Evolutionary conservation across 352 stramenopile species (phyloP).

Genomic region (Phytophthora quininea): DNA sequence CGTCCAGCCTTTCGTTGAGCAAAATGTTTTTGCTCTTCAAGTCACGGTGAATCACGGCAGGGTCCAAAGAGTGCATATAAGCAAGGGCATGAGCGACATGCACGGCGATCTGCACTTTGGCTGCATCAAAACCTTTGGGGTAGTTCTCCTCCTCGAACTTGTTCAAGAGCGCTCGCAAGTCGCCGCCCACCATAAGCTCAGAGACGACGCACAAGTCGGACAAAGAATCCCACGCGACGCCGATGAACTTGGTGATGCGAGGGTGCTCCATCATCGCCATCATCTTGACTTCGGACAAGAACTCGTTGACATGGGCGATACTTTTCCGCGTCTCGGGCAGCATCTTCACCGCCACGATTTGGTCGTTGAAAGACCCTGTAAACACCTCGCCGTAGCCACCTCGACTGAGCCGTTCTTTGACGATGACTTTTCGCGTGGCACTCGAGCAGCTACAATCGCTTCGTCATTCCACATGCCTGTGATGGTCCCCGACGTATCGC

Average conservation of each 20-base stretch:
- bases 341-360: conserved; percentile 42
- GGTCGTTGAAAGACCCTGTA: conserved; percentile 29
- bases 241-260: conserved; percentile 21
- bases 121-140: conserved; percentile 14
- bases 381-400: conserved; percentile 45
- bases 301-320: conserved; percentile 43
- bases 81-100: conserved; percentile 22
- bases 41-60: conserved; percentile 16
- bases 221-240: conserved; percentile 25
- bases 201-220: conserved; percentile 20
- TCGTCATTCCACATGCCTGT: conserved; percentile 37
- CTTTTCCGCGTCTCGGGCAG: conserved; percentile 32
- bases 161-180: conserved; percentile 17
- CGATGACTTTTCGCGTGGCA: conserved; percentile 42
- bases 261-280: conserved; percentile 49
- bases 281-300: conserved; percentile 64
- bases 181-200: conserved; percentile 24
- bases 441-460: conserved; percentile 35
- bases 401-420: conserved; percentile 30
- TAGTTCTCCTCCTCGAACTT: conserved; percentile 9
- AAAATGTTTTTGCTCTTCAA: conserved; percentile 25
- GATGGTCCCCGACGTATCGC: conserved; percentile 13
- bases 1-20: conserved; percentile 9
- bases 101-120: conserved; percentile 13
- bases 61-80: conserved; percentile 20